A percentile compares a stretch with the other conserved stretches of the same genome.
Evolutionary conservation across 2,329 filamentous ascomycete species (phyloP).

Genomic region (Lecanicillium sp.): DNA sequence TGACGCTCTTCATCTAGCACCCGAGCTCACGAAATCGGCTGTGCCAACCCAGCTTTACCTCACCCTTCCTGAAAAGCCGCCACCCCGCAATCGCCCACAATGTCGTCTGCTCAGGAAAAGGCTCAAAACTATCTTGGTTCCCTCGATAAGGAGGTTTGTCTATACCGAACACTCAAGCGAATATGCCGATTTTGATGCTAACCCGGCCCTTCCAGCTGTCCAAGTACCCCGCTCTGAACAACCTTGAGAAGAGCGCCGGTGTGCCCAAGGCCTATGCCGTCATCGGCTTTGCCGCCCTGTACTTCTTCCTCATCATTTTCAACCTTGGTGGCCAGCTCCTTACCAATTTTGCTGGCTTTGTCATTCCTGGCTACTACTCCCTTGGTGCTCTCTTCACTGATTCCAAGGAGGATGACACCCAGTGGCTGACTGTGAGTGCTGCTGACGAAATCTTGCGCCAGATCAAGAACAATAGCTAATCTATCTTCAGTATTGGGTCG

Average conservation of each 20-base stretch:
- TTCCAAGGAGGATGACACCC: constrained; percentile 69
- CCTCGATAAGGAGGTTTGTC: constrained; percentile 75
- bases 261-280: constrained; percentile 81
- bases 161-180: not conserved
- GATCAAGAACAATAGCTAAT: constrained; percentile 33
- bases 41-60: not conserved
- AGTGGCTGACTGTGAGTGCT: constrained; percentile 64
- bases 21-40: too few species aligned
- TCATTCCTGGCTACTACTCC: constrained; percentile 80
- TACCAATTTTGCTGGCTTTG: constrained; percentile 78
- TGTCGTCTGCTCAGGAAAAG: constrained; percentile 69
- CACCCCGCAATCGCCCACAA: constrained; percentile 31
- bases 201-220: constrained; percentile 51
- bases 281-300: constrained; percentile 67
- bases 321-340: constrained; percentile 85
- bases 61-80: constrained; percentile 2
- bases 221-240: constrained; percentile 76
- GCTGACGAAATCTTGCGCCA: too few species aligned
- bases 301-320: constrained; percentile 89
- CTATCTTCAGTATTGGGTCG: constrained; percentile 68
- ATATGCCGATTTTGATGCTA: not conserved
- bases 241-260: constrained; percentile 76
- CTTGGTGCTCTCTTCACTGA: constrained; percentile 67
- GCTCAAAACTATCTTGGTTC: constrained; percentile 68
- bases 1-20: too few species aligned